Conservation (phyloP, 2,329 filamentous ascomycete genomes). For the Didymella arachidicola region DNA sequence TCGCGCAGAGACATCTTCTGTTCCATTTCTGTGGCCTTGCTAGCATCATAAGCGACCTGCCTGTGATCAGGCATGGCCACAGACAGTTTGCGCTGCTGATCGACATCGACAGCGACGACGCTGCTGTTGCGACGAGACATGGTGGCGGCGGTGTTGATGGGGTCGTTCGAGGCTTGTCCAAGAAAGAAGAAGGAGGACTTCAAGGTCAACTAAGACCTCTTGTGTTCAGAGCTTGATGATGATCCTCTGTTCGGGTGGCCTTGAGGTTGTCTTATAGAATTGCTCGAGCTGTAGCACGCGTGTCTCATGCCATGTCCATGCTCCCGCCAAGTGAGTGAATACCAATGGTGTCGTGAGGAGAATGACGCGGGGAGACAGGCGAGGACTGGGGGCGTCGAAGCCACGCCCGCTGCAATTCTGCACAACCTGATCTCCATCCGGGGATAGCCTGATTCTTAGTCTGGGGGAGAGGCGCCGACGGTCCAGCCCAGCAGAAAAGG, state of each 20-base stretch:
- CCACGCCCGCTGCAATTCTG: conserved; percentile 19
- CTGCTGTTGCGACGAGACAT: conserved; percentile 47
- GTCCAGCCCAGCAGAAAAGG: conserved; percentile 18
- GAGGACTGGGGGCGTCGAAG: conserved; percentile 23
- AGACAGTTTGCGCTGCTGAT: conserved; percentile 43
- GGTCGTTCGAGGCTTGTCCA: neutral
- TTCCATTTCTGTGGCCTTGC: conserved; percentile 53
- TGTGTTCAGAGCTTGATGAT: conserved; percentile 22
- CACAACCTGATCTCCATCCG: conserved; percentile 16
- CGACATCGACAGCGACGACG: conserved; percentile 43
- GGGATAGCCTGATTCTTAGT: conserved; percentile 25
- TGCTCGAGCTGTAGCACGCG: conserved; percentile 19
- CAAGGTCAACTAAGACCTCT: conserved; percentile 24
- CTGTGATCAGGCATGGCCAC: conserved; percentile 39
- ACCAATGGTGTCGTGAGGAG: conserved; percentile 31
- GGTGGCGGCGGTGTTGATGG: conserved; percentile 19
- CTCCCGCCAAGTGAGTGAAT: conserved; percentile 27
- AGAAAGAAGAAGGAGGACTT: conserved; percentile 4
- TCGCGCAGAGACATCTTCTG: conserved; percentile 67
- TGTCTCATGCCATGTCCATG: conserved; percentile 22
- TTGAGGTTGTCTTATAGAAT: conserved; percentile 33
- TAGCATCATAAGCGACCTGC: conserved; percentile 41
- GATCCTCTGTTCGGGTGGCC: conserved; percentile 22
- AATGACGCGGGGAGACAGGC: conserved; percentile 37
- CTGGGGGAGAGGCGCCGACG: conserved; percentile 31